Base-by-base conservation (phyloP, 805 yeast species). In the Ogataea henricii region DNA sequence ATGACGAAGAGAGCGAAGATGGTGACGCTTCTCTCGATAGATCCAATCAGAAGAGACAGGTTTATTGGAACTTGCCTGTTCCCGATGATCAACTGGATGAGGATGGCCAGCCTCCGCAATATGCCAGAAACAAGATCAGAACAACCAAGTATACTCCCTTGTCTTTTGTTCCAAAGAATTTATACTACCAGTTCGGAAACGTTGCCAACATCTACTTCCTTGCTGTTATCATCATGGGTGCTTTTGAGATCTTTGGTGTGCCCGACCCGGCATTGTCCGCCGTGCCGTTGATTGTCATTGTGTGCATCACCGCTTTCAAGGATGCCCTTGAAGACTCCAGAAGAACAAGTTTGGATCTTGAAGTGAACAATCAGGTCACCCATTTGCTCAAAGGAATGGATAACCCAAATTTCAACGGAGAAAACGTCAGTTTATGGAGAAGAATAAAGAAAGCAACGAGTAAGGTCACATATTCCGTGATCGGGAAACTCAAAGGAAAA, bases 141-240 rank as follows among this genome's bases (percentile, higher is more conserved):
- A 90, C 98, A 0, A 89, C 99, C 2, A 92, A 89, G 70, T 92
- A 92, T 67, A 92, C 97, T 2, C 97, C 98, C 5, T 63, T 94
- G 39, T 74, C 89, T 7, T 92, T 92, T 62, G 55, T 94, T 25
- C 98, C 98, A 2, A 90, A 90, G 65, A 90, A 92, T 68, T 66
- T 92, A 40, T 66, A 70, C 39, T 76, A 79, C 54, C 98, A 94
- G 70, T 91, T 91, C 67, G 81, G 79, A 56, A 92, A 91, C 65
- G 80, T 91, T 53, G 99, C 99, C 37, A 92, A 92, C 68, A 72
- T 89, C 43, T 92, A 90, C 71, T 92, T 92, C 76, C 71, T 92
- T 58, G 71, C 82, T 29, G 73, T 89, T 69, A 85, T 85, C 60
- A 83, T 92, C 54, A 69, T 92, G 52, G 96, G 97, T 51, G 87